Evolutionary conservation across 768 basidiomycete genomes (phyloP).

Genomic region (Russula griseocarnosa): DNA sequence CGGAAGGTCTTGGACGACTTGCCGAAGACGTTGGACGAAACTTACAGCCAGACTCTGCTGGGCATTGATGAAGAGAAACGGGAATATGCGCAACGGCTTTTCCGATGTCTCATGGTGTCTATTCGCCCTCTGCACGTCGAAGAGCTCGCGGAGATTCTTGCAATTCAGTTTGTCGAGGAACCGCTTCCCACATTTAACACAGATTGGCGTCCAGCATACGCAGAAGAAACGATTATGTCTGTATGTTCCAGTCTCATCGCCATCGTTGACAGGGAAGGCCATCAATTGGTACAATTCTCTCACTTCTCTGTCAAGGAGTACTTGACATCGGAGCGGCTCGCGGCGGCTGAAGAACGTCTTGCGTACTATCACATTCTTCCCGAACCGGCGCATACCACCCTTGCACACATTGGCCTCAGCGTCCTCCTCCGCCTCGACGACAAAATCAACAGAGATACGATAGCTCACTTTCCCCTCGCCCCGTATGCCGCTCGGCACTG

Average conservation of each 20-base stretch:
- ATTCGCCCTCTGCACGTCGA: conserved; percentile 5
- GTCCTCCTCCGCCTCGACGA: too few species aligned
- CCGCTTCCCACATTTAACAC: neutral
- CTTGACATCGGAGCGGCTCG: conserved; percentile 17
- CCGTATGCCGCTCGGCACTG: too few species aligned
- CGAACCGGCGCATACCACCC: too few species aligned
- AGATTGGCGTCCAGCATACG: neutral
- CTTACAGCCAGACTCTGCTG: neutral
- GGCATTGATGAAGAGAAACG: neutral
- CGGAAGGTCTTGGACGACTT: neutral
- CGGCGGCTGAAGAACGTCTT: neutral
- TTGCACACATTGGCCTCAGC: too few species aligned
- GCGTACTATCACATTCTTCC: conserved; percentile 15
- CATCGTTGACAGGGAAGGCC: neutral
- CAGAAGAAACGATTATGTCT: too few species aligned
- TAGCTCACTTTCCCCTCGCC: too few species aligned
- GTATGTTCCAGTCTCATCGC: too few species aligned
- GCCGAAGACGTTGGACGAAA: neutral
- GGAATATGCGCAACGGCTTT: neutral
- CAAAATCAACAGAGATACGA: too few species aligned
- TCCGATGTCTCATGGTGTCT: conserved; percentile 1
- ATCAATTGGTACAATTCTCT: neutral
- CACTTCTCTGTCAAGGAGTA: conserved; percentile 20
- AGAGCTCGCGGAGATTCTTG: conserved; percentile 16
- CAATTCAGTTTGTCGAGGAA: neutral